Conservation (phyloP, 768 basidiomycete genomes). For the Suillus subalutaceus region DNA sequence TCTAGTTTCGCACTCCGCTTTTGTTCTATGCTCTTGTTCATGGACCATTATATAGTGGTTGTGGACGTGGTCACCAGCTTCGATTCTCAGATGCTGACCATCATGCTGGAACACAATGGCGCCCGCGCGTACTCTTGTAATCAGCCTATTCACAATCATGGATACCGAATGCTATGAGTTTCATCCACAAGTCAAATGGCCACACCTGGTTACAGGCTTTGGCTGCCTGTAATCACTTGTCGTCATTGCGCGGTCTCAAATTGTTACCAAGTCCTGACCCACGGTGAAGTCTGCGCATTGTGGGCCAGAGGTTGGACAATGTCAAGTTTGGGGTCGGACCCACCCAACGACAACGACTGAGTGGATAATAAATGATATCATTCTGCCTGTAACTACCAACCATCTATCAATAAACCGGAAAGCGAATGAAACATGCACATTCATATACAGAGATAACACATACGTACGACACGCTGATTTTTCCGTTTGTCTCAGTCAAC, state of each 20-base stretch:
- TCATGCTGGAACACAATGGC: neutral
- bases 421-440: neutral
- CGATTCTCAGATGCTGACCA: neutral
- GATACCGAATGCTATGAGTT: neutral
- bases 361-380: neutral
- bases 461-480: neutral
- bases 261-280: neutral
- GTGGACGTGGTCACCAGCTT: neutral
- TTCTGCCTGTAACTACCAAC: neutral
- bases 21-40: neutral
- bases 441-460: neutral
- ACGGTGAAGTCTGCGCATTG: neutral
- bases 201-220: neutral
- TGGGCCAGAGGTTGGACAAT: neutral
- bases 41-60: neutral
- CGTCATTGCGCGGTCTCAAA: neutral
- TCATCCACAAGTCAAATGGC: neutral
- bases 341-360: neutral
- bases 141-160: neutral
- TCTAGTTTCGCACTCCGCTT: slow-evolving; percentile 33
- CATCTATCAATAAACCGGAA: neutral
- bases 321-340: neutral
- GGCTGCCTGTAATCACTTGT: neutral
- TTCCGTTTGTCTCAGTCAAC: neutral
- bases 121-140: neutral